These are phyloP conservation scores for Raffaelea deltoideospora DNA, from an alignment of 2,329 filamentous ascomycete genomes.

Conservation along the genomic window DNA sequence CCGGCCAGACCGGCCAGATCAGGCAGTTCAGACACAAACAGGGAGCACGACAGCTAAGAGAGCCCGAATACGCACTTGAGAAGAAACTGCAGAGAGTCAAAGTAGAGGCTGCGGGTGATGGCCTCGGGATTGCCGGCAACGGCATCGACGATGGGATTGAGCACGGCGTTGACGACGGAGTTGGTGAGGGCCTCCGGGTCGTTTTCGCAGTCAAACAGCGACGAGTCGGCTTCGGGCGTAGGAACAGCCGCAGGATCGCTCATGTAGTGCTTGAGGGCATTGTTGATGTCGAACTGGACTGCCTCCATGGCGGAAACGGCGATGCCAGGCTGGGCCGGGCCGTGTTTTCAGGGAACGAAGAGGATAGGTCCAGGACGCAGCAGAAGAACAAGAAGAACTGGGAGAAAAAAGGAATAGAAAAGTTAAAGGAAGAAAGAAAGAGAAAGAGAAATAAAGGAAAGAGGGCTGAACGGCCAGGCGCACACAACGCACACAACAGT, in stretches of 20 bases:
- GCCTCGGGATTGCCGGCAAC: constrained; percentile 86
- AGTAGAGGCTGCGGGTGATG: constrained; percentile 59
- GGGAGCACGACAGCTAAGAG: too few species aligned
- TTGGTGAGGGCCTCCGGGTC: constrained; percentile 73
- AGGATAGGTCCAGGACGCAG: too few species aligned
- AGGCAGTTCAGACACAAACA: too few species aligned
- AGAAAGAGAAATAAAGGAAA: neutral
- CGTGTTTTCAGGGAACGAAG: too few species aligned
- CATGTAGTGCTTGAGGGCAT: constrained; percentile 92
- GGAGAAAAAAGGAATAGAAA: too few species aligned
- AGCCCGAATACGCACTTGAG: constrained; percentile 84
- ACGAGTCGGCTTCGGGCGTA: constrained; percentile 71
- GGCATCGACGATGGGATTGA: constrained; percentile 86
- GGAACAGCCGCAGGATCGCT: constrained; percentile 74
- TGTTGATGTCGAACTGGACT: constrained; percentile 87
- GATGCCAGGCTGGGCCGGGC: neutral
- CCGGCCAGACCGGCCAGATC: too few species aligned
- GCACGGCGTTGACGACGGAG: constrained; percentile 63
- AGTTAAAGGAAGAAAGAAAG: neutral
- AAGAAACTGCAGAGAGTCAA: constrained; percentile 90
- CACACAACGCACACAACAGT: too few species aligned
- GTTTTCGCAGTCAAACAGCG: constrained; percentile 81
- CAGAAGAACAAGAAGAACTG: too few species aligned
- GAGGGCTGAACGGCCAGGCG: neutral
- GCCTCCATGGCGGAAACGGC: constrained; percentile 40